These are phyloP conservation scores for Helianthus tuberosus DNA, from an alignment of 129 eudicot species.

Conservation along the genomic window DNA sequence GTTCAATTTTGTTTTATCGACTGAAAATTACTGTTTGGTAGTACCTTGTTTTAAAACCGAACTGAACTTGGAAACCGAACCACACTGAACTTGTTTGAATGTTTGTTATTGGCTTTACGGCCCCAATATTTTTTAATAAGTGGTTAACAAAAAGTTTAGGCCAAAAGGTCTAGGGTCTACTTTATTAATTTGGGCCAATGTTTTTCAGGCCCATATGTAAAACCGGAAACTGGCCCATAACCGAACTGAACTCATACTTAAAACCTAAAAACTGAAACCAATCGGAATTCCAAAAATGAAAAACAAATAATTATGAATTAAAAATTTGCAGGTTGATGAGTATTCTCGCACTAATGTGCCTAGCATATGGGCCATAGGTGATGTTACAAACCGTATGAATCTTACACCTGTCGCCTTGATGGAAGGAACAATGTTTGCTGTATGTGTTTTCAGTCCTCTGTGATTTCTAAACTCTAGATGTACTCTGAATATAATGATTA, in stretches of 20 bases:
- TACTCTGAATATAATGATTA: not conserved
- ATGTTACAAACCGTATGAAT: constrained; percentile 88
- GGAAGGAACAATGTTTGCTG: constrained; percentile 94
- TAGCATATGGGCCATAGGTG: constrained; percentile 96
- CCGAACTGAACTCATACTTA: not conserved
- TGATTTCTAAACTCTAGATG: not conserved
- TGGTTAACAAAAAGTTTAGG: not conserved
- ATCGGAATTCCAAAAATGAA: too few species aligned
- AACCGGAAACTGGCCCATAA: not conserved
- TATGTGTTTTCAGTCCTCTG: constrained; percentile 41
- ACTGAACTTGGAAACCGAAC: not conserved
- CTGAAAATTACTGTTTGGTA: not conserved
- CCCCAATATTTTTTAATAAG: not conserved
- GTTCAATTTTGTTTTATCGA: not conserved
- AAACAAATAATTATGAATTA: too few species aligned
- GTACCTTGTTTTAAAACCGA: not conserved
- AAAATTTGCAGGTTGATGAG: constrained; percentile 62
- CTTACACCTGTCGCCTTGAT: constrained; percentile 96
- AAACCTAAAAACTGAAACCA: not conserved
- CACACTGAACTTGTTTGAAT: not conserved
- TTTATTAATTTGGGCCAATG: not conserved
- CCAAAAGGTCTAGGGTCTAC: not conserved
- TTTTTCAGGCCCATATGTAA: not conserved
- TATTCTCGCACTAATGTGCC: constrained; percentile 79
- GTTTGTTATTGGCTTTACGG: not conserved